A percentile compares a stretch with the other conserved stretches of the same genome.
Conservation (phyloP, 1,284 basidiomycete genomes). For the Austroboletus novae-zelandiae region DNA sequence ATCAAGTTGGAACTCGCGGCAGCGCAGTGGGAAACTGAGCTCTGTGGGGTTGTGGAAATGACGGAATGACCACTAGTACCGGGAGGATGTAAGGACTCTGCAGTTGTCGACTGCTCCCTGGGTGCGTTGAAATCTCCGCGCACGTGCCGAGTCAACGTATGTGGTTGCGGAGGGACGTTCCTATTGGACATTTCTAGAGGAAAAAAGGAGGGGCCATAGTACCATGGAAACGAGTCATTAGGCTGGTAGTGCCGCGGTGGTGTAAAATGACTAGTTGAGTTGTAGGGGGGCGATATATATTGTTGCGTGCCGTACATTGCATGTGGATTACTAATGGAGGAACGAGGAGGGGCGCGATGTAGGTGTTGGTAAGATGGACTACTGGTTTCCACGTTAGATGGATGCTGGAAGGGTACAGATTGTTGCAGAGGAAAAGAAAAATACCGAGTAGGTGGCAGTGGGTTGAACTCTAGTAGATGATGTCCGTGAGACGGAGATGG, state of each 20-base stretch:
- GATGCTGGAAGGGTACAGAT: slow-evolving; percentile 32
- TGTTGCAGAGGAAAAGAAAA: slow-evolving; percentile 34
- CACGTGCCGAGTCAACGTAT: not conserved
- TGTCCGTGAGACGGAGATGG: slow-evolving; percentile 39
- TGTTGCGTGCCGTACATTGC: slow-evolving; percentile 25
- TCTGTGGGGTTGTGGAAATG: too few relatives aligned
- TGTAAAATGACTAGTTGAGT: slow-evolving; percentile 35
- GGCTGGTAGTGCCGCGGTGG: slow-evolving; percentile 44
- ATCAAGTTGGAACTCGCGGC: too few relatives aligned
- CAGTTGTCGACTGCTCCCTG: not conserved
- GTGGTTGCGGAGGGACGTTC: slow-evolving; percentile 21
- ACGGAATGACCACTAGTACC: too few relatives aligned
- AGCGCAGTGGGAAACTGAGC: too few relatives aligned
- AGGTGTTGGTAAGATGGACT: slow-evolving; percentile 23
- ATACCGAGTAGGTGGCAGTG: slow-evolving; percentile 36
- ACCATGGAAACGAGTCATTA: slow-evolving; percentile 46
- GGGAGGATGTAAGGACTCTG: not conserved
- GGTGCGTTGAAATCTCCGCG: slow-evolving; percentile 8
- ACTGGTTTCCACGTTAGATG: slow-evolving; percentile 6
- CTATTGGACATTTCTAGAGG: slow-evolving; percentile 35
- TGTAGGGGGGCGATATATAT: slow-evolving; percentile 42
- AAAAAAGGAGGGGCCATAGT: slow-evolving; percentile 37
- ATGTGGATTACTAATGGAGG: too few relatives aligned
- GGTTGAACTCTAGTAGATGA: slow-evolving; percentile 29
- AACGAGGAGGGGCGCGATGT: slow-evolving; percentile 7